These are phyloP conservation scores for Sporodiniella umbellata DNA, from an alignment of 371 early-diverging fungal genomes.

Conservation along the genomic window DNA sequence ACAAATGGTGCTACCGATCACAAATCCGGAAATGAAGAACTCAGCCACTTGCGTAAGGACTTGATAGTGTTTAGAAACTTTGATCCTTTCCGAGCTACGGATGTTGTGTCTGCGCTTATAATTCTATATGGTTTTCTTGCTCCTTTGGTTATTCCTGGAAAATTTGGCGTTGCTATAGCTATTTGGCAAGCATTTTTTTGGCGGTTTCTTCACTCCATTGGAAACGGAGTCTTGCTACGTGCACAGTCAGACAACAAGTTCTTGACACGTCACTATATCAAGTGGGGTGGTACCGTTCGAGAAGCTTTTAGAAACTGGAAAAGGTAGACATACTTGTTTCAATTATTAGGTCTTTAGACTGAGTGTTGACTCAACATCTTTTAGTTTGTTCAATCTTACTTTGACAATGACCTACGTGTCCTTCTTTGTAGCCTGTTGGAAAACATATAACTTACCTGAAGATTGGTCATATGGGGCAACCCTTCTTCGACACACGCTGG, in stretches of 20 bases:
- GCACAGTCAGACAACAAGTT: constrained; percentile 76
- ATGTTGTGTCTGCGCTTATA: constrained; percentile 73
- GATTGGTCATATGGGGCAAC: constrained; percentile 69
- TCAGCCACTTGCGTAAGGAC: constrained; percentile 67
- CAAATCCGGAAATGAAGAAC: neutral
- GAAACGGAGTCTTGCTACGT: constrained; percentile 72
- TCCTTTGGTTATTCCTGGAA: constrained; percentile 54
- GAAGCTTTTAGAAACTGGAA: constrained; percentile 96
- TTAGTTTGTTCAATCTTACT: constrained; percentile 84
- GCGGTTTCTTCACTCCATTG: constrained; percentile 82
- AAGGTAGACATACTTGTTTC: constrained; percentile 32
- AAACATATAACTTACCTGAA: constrained; percentile 70
- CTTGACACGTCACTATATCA: constrained; percentile 91
- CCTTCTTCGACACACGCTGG: constrained; percentile 73
- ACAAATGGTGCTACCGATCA: neutral
- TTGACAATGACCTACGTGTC: constrained; percentile 84
- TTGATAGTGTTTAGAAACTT: constrained; percentile 87
- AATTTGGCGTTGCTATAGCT: constrained; percentile 41
- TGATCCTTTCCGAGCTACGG: constrained; percentile 81
- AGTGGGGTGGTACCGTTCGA: constrained; percentile 78
- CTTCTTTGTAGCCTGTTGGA: constrained; percentile 72
- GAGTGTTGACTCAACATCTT: no score
- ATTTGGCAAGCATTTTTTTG: constrained; percentile 80
- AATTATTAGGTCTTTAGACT: constrained; percentile 19
- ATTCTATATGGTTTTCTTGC: constrained; percentile 70